A percentile compares a stretch with the other conserved stretches of the same genome.
Evolutionary conservation across 495 filamentous ascomycete species (phyloP).

Genomic region (Oidiodendron maius): DNA sequence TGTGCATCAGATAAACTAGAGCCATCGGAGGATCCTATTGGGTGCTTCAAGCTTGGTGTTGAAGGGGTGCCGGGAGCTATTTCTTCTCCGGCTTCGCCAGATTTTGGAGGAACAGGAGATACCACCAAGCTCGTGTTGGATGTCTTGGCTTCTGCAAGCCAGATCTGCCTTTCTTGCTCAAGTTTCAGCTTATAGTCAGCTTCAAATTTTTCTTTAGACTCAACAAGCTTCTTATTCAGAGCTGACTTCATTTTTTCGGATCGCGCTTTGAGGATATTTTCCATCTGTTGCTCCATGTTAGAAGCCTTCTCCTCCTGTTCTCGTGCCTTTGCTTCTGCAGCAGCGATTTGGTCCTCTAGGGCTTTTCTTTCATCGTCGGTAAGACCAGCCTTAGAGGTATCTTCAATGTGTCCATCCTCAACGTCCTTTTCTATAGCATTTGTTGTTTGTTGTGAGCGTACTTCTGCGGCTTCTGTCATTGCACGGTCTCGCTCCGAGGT

Average conservation of each 20-base stretch:
- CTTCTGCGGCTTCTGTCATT: conserved; percentile 37
- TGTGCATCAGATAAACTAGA: conserved; percentile 41
- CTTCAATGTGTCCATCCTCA: conserved; percentile 24
- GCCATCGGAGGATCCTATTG: conserved; percentile 25
- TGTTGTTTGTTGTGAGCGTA: conserved; percentile 38
- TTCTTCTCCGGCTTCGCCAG: conserved; percentile 1
- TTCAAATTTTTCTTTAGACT: conserved; percentile 45
- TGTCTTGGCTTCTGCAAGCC: conserved; percentile 35
- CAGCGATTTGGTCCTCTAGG: conserved; percentile 41
- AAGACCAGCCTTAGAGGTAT: conserved; percentile 22
- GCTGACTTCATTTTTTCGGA: conserved; percentile 67
- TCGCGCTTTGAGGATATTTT: conserved; percentile 54
- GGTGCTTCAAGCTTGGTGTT: conserved; percentile 25
- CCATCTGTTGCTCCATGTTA: conserved; percentile 48
- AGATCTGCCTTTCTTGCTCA: conserved; percentile 53
- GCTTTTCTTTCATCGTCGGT: conserved; percentile 46
- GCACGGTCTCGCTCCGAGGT: conserved; percentile 36
- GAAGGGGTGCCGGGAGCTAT: conserved; percentile 15
- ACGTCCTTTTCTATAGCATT: conserved; percentile 28
- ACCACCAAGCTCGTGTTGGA: neutral
- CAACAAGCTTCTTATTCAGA: conserved; percentile 63
- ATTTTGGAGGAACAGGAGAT: conserved; percentile 1
- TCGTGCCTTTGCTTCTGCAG: conserved; percentile 26
- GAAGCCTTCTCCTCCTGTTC: conserved; percentile 50
- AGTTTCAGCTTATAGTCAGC: conserved; percentile 61